A percentile compares a stretch with the other conserved stretches of the same genome.
phyloP scores from a whole-genome alignment of 1,284 basidiomycete genomes.

The Cryptococcus depauperatus region DNA sequence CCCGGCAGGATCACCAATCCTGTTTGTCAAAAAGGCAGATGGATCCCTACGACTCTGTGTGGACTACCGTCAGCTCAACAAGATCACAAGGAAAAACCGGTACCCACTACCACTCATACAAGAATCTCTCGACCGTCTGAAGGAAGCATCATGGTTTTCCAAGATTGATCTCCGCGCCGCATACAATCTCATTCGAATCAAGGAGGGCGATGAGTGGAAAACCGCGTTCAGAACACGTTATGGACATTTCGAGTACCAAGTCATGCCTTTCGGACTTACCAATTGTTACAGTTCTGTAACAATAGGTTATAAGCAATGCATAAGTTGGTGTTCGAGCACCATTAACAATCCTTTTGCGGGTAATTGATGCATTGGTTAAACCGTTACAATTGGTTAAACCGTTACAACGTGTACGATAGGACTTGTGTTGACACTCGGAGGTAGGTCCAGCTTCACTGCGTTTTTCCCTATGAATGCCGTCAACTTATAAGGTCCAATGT shows the following conservation, averaged over 20 bases:
- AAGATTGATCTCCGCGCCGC: constrained; percentile 33
- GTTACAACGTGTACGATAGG: too few species aligned
- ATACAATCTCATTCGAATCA: constrained; percentile 33
- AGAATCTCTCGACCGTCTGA: constrained; percentile 33
- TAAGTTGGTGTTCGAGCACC: too few species aligned
- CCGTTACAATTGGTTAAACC: too few species aligned
- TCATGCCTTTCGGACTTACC: constrained; percentile 48
- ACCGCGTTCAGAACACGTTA: constrained; percentile 18
- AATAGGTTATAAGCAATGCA: too few species aligned
- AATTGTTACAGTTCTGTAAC: too few species aligned
- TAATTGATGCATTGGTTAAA: too few species aligned
- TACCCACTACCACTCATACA: constrained; percentile 15
- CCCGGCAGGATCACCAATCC: background rate
- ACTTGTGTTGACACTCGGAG: too few species aligned
- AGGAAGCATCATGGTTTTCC: constrained; percentile 22
- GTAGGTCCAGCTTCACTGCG: too few species aligned
- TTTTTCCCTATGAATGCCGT: too few species aligned
- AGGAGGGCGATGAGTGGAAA: constrained; percentile 35
- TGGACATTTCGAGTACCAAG: constrained; percentile 44
- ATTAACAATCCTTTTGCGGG: too few species aligned
- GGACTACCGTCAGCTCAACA: background rate
- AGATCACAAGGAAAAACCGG: background rate
- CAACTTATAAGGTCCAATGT: too few species aligned
- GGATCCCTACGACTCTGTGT: background rate
- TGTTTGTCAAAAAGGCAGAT: background rate